phyloP scores from a whole-genome alignment of 1,139 yeast genomes.

The Kurtzmaniella natalensis region DNA sequence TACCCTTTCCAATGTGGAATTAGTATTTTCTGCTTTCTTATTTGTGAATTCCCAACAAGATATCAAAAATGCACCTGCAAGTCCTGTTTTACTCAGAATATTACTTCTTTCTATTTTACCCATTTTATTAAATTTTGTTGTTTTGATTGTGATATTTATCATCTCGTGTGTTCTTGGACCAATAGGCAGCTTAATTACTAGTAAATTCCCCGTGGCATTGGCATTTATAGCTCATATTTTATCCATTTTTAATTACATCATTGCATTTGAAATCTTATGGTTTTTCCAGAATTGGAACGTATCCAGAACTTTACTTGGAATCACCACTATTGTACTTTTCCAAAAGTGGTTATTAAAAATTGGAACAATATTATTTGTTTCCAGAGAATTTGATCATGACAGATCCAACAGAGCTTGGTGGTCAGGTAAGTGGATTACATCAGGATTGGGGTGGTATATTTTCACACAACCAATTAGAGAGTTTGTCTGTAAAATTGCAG shows the following conservation, averaged over 20 bases:
- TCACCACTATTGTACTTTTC: constrained; percentile 33
- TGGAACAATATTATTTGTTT: constrained; percentile 34
- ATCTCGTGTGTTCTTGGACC: constrained; percentile 47
- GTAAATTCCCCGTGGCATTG: constrained; percentile 38
- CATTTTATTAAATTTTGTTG: constrained; percentile 35
- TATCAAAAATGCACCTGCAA: constrained; percentile 20
- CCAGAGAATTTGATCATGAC: constrained; percentile 49
- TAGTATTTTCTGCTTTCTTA: constrained; percentile 37
- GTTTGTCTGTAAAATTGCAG: constrained; percentile 48
- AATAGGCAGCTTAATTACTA: constrained; percentile 27
- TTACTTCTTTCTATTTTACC: constrained; percentile 44
- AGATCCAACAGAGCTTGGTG: constrained; percentile 58
- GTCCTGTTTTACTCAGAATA: constrained; percentile 36
- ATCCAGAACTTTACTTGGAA: constrained; percentile 46
- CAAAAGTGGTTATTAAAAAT: constrained; percentile 44
- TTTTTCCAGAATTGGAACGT: constrained; percentile 50
- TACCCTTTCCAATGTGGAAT: constrained; percentile 21
- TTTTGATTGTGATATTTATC: constrained; percentile 35
- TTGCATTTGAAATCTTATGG: constrained; percentile 49
- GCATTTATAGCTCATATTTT: constrained; percentile 42
- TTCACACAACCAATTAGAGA: constrained; percentile 55
- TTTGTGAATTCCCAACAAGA: constrained; percentile 46
- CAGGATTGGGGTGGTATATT: constrained; percentile 48
- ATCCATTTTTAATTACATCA: constrained; percentile 38
- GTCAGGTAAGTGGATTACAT: constrained; percentile 61